These are phyloP conservation scores for Mycogone perniciosa DNA, from an alignment of 2,329 filamentous ascomycete genomes.

Conservation along the genomic window DNA sequence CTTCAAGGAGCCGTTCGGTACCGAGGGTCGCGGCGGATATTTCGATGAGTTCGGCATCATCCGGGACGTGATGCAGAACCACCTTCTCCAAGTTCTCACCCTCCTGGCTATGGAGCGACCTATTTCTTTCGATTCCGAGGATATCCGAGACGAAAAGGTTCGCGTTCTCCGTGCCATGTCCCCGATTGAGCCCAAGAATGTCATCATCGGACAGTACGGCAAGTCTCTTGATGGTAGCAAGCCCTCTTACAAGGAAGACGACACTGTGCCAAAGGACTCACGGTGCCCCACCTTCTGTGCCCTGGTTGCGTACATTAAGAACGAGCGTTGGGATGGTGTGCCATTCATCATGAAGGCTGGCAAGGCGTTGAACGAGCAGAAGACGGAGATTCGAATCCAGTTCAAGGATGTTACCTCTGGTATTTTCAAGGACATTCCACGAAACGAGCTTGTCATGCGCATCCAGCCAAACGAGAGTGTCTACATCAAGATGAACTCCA, in stretches of 20 bases:
- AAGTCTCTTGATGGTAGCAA: constrained; percentile 94
- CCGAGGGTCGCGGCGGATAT: constrained; percentile 94
- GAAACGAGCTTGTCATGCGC: constrained; percentile 98
- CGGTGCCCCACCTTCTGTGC: constrained; percentile 98
- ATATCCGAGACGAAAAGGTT: constrained; percentile 98
- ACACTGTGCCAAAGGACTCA: constrained; percentile 94
- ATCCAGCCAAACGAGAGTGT: constrained; percentile 99
- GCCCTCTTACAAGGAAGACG: constrained; percentile 96
- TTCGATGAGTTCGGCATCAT: constrained; percentile 99
- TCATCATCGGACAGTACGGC: constrained; percentile 98
- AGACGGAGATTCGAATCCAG: constrained; percentile 98
- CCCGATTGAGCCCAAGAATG: constrained; percentile 96
- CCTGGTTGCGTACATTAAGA: constrained; percentile 97
- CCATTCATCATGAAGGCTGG: constrained; percentile 99
- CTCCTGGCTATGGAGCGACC: constrained; percentile 96
- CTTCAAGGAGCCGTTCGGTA: constrained; percentile 99
- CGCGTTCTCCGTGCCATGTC: constrained; percentile 90
- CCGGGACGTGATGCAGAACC: constrained; percentile 99
- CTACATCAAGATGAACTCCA: constrained; percentile 99
- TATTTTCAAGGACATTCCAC: constrained; percentile 99
- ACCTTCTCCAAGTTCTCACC: constrained; percentile 92
- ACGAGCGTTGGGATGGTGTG: constrained; percentile 98
- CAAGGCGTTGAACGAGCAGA: constrained; percentile 98
- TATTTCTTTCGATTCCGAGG: constrained; percentile 95
- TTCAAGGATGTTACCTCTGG: constrained; percentile 99